These are phyloP conservation scores for Obba rivulosa DNA, from an alignment of 768 basidiomycete species.

Conservation along the genomic window DNA sequence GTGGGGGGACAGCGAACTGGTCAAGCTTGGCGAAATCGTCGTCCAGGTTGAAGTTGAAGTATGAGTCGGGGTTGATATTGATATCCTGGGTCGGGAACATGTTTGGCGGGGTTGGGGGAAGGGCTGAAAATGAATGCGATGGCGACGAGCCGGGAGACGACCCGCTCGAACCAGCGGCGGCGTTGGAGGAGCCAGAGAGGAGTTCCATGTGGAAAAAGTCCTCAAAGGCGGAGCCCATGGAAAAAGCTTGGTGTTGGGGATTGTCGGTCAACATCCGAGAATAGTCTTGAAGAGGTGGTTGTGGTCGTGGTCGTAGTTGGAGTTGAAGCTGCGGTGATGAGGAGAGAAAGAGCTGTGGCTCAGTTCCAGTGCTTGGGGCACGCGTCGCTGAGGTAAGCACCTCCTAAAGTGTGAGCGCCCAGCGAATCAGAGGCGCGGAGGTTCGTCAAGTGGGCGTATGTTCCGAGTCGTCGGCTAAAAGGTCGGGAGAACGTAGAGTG, in stretches of 20 bases:
- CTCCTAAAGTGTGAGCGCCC: too few species aligned
- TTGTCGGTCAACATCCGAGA: conserved; percentile 40
- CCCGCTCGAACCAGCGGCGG: conserved; percentile 14
- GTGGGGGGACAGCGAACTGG: conserved; percentile 17
- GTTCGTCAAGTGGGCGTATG: too few species aligned
- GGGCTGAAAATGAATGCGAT: conserved; percentile 18
- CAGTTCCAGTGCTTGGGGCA: too few species aligned
- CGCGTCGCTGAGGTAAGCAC: too few species aligned
- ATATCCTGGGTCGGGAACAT: conserved; percentile 16
- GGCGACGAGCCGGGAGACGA: conserved; percentile 24
- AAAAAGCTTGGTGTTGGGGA: conserved; percentile 19
- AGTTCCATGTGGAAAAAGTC: conserved; percentile 68
- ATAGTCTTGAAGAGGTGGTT: conserved; percentile 1
- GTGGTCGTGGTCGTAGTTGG: conserved; percentile 6
- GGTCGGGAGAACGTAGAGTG: too few species aligned
- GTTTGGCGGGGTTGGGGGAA: conserved; percentile 22
- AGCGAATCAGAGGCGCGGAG: too few species aligned
- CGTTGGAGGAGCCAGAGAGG: conserved; percentile 29
- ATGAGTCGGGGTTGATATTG: conserved; percentile 10
- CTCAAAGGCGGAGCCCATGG: conserved; percentile 38
- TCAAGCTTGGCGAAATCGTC: conserved; percentile 25
- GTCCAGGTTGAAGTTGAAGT: conserved; percentile 23
- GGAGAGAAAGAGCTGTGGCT: background rate
- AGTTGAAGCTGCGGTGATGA: background rate
- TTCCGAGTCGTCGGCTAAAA: too few species aligned